Percentiles rank a stretch among this genome's conserved stretches.
These are phyloP conservation scores for Colletotrichum truncatum DNA, from an alignment of 2,329 filamentous ascomycete species.

Conservation along the genomic window DNA sequence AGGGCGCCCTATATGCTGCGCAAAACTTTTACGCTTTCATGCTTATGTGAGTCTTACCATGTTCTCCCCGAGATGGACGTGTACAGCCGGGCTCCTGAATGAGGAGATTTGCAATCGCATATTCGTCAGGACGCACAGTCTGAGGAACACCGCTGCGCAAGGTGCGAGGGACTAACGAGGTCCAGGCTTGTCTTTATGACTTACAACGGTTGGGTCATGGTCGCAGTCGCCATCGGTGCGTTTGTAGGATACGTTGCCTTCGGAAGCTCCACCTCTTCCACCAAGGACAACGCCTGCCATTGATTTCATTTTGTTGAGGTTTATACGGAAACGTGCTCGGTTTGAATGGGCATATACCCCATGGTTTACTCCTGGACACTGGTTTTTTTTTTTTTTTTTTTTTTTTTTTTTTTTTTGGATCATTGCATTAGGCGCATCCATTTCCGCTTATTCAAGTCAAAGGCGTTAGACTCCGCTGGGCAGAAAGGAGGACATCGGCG, in stretches of 20 bases:
- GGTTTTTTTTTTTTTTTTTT: not conserved
- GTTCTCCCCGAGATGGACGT: no score
- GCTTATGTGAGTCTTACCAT: slow-evolving; percentile 82
- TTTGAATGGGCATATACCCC: not conserved
- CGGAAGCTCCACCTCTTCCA: slow-evolving; percentile 73
- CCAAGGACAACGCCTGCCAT: slow-evolving; percentile 93
- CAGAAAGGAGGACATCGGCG: not conserved
- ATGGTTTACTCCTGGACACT: not conserved
- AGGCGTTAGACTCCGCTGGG: not conserved
- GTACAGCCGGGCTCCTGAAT: no score
- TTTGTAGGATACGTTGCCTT: slow-evolving; percentile 90
- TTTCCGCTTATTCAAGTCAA: not conserved
- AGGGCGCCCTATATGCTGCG: slow-evolving; percentile 85
- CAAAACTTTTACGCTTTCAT: slow-evolving; percentile 99
- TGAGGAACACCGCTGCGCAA: no score
- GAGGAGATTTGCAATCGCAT: no score
- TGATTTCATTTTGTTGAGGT: slow-evolving; percentile 52
- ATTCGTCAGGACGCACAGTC: no score
- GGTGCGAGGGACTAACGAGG: no score
- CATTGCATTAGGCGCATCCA: not conserved
- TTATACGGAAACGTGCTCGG: not conserved
- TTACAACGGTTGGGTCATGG: slow-evolving; percentile 99
- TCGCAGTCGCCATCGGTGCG: slow-evolving; percentile 87
- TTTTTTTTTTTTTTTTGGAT: not conserved
- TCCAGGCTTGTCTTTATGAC: slow-evolving; percentile 97